Evolutionary conservation across 164 flowering plant species (phyloP).

Genomic region (Annona squamosa): DNA sequence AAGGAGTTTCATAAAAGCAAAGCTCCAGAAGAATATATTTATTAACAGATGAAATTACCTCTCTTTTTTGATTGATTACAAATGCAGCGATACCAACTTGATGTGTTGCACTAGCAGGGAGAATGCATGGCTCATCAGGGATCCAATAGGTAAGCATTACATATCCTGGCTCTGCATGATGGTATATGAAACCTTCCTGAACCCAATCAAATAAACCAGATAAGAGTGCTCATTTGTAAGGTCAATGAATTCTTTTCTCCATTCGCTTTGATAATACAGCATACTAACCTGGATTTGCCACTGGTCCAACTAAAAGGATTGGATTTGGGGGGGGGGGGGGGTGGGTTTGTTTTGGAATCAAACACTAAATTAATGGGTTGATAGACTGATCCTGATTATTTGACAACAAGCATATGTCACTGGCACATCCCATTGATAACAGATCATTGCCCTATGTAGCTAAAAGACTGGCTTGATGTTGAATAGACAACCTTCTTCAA

Average conservation of each 20-base stretch:
- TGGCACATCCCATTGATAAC: no score
- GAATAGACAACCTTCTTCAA: not conserved
- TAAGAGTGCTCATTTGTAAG: not conserved
- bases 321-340: not conserved
- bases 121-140: constrained; percentile 44
- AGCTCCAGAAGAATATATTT: not conserved
- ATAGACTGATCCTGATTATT: not conserved
- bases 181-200: constrained; percentile 60
- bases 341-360: no score
- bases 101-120: constrained; percentile 55
- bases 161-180: constrained; percentile 61
- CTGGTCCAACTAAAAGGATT: not conserved
- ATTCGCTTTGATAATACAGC: not conserved
- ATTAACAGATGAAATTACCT: constrained; percentile 20
- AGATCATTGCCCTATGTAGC: not conserved
- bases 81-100: constrained; percentile 57
- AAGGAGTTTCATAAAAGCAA: not conserved
- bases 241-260: not conserved
- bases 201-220: not conserved
- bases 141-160: constrained; percentile 62
- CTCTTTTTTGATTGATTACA: constrained; percentile 42
- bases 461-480: not conserved
- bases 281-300: not conserved
- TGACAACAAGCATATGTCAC: not conserved
- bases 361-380: not conserved